These are phyloP conservation scores for Colletotrichum phormii DNA, from an alignment of 2,329 filamentous ascomycete species.

Conservation along the genomic window DNA sequence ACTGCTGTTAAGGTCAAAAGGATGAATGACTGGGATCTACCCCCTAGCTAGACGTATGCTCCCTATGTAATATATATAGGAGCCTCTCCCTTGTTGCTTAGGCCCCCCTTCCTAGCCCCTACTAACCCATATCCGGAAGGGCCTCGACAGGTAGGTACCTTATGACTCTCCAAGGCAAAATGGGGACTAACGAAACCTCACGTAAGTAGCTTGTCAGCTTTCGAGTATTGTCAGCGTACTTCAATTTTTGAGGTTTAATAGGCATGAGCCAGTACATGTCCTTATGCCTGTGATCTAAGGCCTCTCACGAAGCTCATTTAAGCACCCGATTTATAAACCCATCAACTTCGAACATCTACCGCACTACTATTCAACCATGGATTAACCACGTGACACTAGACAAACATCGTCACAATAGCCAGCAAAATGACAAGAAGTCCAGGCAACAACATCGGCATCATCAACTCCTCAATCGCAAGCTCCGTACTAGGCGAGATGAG, in stretches of 20 bases:
- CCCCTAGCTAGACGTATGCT: too few relatives aligned
- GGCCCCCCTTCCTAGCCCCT: too few relatives aligned
- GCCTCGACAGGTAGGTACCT: too few relatives aligned
- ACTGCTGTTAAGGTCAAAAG: too few relatives aligned
- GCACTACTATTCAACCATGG: not conserved
- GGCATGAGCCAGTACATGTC: not conserved
- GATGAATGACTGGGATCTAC: too few relatives aligned
- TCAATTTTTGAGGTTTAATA: not conserved
- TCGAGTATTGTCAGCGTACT: too few relatives aligned
- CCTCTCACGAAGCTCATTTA: not conserved
- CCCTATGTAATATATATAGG: too few relatives aligned
- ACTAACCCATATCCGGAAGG: too few relatives aligned
- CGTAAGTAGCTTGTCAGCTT: too few relatives aligned
- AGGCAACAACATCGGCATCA: slow-evolving; percentile 18
- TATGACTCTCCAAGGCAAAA: too few relatives aligned
- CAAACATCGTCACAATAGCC: slow-evolving; percentile 8
- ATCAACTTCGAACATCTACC: not conserved
- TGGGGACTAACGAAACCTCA: too few relatives aligned
- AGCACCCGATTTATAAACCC: not conserved
- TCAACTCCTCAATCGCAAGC: slow-evolving; percentile 27
- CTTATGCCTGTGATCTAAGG: not conserved
- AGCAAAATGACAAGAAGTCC: slow-evolving; percentile 3
- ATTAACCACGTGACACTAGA: not conserved
- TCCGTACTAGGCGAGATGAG: slow-evolving; percentile 16
- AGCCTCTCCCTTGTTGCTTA: too few relatives aligned